Conservation (phyloP, 2,329 filamentous ascomycete genomes). For the Fusarium virguliforme region DNA sequence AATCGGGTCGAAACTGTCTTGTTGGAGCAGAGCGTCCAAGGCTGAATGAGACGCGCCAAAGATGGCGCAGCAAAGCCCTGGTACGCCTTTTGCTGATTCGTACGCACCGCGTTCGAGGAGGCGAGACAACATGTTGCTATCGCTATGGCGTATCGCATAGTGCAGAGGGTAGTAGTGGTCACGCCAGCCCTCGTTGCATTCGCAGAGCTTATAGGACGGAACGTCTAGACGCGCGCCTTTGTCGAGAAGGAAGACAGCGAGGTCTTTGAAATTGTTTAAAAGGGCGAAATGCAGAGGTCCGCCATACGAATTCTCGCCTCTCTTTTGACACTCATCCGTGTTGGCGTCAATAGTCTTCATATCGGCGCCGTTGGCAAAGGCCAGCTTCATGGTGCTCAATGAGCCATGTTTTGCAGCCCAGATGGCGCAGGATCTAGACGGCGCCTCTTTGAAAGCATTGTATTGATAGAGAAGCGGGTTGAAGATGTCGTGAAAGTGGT, state of each 20-base stretch:
- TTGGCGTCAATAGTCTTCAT: not conserved
- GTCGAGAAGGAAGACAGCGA: not conserved
- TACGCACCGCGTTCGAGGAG: not conserved
- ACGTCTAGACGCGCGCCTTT: not conserved
- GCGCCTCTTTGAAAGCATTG: not conserved
- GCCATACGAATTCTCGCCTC: not conserved
- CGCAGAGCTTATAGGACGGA: not conserved
- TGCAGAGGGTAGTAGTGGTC: slow-evolving; percentile 3
- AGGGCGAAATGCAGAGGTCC: not conserved
- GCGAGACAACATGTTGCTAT: not conserved
- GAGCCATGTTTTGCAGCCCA: not conserved
- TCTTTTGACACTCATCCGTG: not conserved
- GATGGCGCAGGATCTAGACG: not conserved
- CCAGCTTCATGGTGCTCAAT: not conserved
- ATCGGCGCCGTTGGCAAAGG: not conserved
- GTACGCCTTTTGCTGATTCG: not conserved
- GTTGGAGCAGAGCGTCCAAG: not conserved
- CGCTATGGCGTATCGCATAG: not conserved
- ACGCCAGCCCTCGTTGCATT: not conserved
- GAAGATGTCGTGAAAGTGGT: not conserved
- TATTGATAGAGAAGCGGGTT: slow-evolving; percentile 4
- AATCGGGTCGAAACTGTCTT: slow-evolving; percentile 2
- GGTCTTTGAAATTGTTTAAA: not conserved
- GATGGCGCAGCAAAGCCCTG: slow-evolving; percentile 9
- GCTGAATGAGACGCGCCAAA: not conserved